Evolutionary conservation across 2,329 filamentous ascomycete genomes (phyloP), one percentile per base, ranked within the genome.

Genomic region (Nakataea oryzae): DNA sequence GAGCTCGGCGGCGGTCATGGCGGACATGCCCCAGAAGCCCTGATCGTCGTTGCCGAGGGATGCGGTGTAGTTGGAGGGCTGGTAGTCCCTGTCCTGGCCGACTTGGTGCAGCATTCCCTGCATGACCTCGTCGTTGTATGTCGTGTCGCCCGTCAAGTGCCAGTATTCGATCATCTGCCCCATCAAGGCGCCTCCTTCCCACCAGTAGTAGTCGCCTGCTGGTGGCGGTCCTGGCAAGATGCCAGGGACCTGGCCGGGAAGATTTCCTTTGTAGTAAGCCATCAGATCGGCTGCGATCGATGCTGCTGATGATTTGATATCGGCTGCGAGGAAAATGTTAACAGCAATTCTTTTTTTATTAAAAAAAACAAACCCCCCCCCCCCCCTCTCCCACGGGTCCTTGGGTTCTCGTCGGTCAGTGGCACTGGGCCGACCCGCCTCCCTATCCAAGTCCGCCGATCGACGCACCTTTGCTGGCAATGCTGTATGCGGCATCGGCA

Each of bases 41-140:
- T 86, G 83, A 65, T 86, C 84, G 65, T 86, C 84, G 67, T 86
- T 86, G 59, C 81, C 82, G 54, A 78, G 69, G 3, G 69, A 70
- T 3, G 71, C 72, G 2, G 78, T 76, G 63, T 74, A 72, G 67
- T 81, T 81, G 2, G 66, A 64, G 0, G 81, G 81, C 75, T 81
- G 76, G 71, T 77, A 84, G 67, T 84, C 73, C 54, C 72, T 66
- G 55, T 79, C 74, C 0, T 75, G 71, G 7, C 81, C 81, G 21
- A 73, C 69, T 66, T 84, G 81, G 64, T 74, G 75, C 3, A 77
- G 68, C 54, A 84, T 68, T 3, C 74, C 79, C 65, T 79, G 69
- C 11, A 71, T 75, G 9, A 78, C 72, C 17, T 78, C 70, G 21
- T 74, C 71, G 67, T 84, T 82, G 70, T 84, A 85, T 14, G 75